Percentiles rank a stretch among this genome's conserved stretches.
These are phyloP conservation scores for Candida sonorensis DNA, from an alignment of 805 yeast species.

Conservation along the genomic window DNA sequence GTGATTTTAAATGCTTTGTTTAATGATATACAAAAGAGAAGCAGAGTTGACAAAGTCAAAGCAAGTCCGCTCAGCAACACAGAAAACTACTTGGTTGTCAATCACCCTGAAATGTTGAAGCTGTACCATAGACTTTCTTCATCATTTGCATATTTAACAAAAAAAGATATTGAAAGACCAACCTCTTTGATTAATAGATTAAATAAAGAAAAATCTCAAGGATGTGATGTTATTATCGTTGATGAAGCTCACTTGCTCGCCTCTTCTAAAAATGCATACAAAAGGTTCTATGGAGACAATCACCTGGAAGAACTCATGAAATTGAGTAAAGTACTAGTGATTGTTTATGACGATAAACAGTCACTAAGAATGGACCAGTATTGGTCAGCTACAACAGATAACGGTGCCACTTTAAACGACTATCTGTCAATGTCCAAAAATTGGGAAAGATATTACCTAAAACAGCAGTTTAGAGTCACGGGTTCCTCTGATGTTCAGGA, in stretches of 20 bases:
- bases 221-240: constrained; percentile 33
- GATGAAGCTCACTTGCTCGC: constrained; percentile 42
- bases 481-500: constrained; percentile 32
- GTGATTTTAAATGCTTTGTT: constrained; percentile 36
- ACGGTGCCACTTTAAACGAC: constrained; percentile 30
- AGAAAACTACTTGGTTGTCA: constrained; percentile 34
- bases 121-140: constrained; percentile 33
- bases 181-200: constrained; percentile 35
- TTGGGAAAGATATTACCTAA: constrained; percentile 21
- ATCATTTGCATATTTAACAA: constrained; percentile 30
- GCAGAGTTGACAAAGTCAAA: constrained; percentile 9
- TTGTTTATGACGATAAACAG: constrained; percentile 41
- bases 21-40: constrained; percentile 32
- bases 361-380: constrained; percentile 40
- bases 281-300: constrained; percentile 37
- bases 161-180: constrained; percentile 37
- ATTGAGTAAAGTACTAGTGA: constrained; percentile 31
- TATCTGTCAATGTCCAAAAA: constrained; percentile 5
- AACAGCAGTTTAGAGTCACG: constrained; percentile 36
- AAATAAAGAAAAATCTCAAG: constrained; percentile 18
- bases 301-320: constrained; percentile 35
- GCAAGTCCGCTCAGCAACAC: constrained; percentile 23
- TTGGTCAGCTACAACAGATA: constrained; percentile 25
- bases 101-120: constrained; percentile 43
- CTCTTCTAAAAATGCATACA: constrained; percentile 37